Evolutionary conservation across 768 basidiomycete genomes (phyloP), one percentile per base, ranked within the genome.

Genomic region (Phlebiopsis gigantea): DNA sequence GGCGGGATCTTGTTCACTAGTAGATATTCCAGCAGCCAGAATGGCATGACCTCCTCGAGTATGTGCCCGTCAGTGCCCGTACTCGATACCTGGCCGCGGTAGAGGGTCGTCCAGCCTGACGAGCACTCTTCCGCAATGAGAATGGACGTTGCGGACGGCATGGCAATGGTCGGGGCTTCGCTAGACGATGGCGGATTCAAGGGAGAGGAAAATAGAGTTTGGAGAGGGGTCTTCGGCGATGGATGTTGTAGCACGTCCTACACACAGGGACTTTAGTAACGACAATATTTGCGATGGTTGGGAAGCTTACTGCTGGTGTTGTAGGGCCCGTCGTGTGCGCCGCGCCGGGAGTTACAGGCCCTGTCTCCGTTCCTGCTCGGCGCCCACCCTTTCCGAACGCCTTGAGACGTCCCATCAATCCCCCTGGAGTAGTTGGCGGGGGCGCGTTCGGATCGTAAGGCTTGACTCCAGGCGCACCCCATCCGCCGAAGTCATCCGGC

Each of bases 1-100:
- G 77, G 61, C 14, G 80, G 72, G 54, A 77, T 72, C 65, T 80
- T 84, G 61, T 88, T 87, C 14, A 83, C 71, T 39, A 98, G 76
- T 39, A 98, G 71, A 63, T 88, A 96, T 68, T 98, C 92, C 50
- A 93, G 73, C 47, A 97, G 72, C 96, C 96, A 98, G 61, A 85
- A 65, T 2, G 96, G 96, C 77, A 93, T 83, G 39, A 73, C 78
- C 63, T 84, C 81, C 71, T 97, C 94, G 31, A 98, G 74, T 14
- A 68, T 59, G 41, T 73, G 69, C 53, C 74, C 63, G 55, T 88
- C 86, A 1, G 75, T 75, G 53, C 75, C 82, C 7, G 83, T 79
- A 30, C 76, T 77, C 0, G 78, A 76, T 2, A 88, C 83, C 25
- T 79, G 79, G 2, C 91, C 85, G 30, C 91, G 78, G 65, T 95